Conservation (phyloP, 352 stramenopile species). For the Blastocystis sp. region DNA sequence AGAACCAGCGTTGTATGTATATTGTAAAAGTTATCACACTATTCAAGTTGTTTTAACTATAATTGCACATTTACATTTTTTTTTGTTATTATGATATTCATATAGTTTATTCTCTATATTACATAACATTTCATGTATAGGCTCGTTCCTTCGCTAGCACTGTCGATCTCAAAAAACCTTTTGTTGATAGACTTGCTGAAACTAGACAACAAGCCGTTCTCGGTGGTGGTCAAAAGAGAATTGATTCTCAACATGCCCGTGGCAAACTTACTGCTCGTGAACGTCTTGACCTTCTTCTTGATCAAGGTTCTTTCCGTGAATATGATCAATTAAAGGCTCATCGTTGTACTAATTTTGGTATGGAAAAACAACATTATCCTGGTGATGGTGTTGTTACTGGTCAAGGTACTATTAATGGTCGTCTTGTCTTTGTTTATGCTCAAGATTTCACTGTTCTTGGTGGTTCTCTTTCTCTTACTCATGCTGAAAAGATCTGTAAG, state of each 20-base stretch:
- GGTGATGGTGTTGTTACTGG: conserved; percentile 84
- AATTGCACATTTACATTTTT: too few species aligned
- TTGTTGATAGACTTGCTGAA: conserved; percentile 45
- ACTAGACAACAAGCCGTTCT: conserved; percentile 55
- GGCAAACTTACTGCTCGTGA: conserved; percentile 87
- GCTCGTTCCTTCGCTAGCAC: too few species aligned
- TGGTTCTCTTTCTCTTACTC: conserved; percentile 74
- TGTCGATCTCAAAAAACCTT: too few species aligned
- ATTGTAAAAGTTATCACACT: too few species aligned
- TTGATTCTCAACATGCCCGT: conserved; percentile 70
- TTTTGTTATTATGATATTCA: too few species aligned
- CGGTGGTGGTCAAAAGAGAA: conserved; percentile 60
- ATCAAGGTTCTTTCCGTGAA: conserved; percentile 77
- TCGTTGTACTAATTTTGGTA: conserved; percentile 84
- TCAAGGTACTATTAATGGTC: conserved; percentile 74
- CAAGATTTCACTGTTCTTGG: conserved; percentile 94
- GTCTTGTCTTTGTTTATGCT: conserved; percentile 78
- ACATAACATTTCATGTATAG: too few species aligned
- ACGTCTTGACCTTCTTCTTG: conserved; percentile 75
- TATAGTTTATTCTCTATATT: too few species aligned
- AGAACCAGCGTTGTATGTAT: too few species aligned
- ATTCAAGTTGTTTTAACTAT: too few species aligned
- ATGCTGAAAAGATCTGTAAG: conserved; percentile 93
- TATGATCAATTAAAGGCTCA: conserved; percentile 84
- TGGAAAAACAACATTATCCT: conserved; percentile 64